Evolutionary conservation across 768 basidiomycete species (phyloP), one percentile per base, ranked within the genome.

Genomic region (Lentinula guzmanii): DNA sequence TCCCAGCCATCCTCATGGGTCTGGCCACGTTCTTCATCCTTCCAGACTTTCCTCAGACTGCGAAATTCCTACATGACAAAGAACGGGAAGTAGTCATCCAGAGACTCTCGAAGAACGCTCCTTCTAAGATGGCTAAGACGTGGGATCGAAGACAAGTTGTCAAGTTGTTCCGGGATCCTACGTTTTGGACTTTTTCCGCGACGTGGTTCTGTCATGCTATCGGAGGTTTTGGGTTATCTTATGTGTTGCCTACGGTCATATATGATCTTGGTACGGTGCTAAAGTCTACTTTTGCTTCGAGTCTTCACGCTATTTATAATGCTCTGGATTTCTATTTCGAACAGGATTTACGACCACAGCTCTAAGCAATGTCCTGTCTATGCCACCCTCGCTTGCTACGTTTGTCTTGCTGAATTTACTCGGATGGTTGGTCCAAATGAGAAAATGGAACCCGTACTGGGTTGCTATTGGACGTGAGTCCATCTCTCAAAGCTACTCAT

Each of bases 31-130:
- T 64, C 54, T 67, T 68, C 60, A 59, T 64, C 31, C 72, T 80
- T 8, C 72, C 75, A 18, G 77, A 79, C 64, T 79, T 76, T 68
- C 79, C 79, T 5, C 75, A 77, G n/a, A 74, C 76, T 1, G 63
- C 69, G 21, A 68, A 65, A 34, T 78, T 77, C 70, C 69, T 81
- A 37, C 73, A 72, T 1, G 69, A 68, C 1, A 61, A 67, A 15
- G 78, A 81, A 68, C 65, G 71, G 16, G 69, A 65, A 11, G 61
- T 70, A 48, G 72, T 77, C 41, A 45, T 78, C 7, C 61, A 65
- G 5, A 72, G 77, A 55, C 60, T 68, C 8, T 62, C 64, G 39
- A 60, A 61, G 15, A 53, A 65, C 58, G 66, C 67, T 0, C 67
- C 67, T 9, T 62, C 58, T 1, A 64, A 62, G 24, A 45, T 52